Percentiles rank a stretch among this genome's conserved stretches.
Conservation (phyloP, 768 basidiomycete genomes). For the Clavaria fumosa region DNA sequence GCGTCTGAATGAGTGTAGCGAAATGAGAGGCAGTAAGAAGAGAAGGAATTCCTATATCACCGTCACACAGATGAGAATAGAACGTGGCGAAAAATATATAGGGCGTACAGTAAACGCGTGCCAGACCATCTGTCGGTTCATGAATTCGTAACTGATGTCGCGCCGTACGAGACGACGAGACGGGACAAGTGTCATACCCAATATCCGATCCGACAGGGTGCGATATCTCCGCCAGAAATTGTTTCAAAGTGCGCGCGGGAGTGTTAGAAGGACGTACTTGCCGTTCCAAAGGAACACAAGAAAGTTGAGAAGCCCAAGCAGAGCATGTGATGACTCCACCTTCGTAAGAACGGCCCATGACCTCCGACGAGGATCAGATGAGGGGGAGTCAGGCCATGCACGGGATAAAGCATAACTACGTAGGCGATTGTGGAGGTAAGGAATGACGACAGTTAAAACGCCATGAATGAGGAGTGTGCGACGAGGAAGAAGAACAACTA, state of each 20-base stretch:
- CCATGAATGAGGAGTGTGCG: constrained; percentile 51
- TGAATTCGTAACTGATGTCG: constrained; percentile 94
- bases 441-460: constrained; percentile 53
- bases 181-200: constrained; percentile 62
- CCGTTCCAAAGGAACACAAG: constrained; percentile 77
- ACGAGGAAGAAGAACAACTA: constrained; percentile 54
- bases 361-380: constrained; percentile 55
- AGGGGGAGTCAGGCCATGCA: constrained; percentile 87
- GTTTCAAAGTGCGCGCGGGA: not conserved
- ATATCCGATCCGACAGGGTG: constrained; percentile 63
- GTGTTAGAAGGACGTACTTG: constrained; percentile 31
- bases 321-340: constrained; percentile 50
- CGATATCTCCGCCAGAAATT: constrained; percentile 46
- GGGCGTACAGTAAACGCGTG: constrained; percentile 83
- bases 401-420: constrained; percentile 61
- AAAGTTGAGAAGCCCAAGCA: constrained; percentile 60
- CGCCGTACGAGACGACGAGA: constrained; percentile 52
- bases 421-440: constrained; percentile 66
- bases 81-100: not conserved
- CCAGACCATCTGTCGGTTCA: constrained; percentile 99
- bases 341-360: constrained; percentile 56
- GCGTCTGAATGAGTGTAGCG: constrained; percentile 47
- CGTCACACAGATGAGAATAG: not conserved
- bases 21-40: constrained; percentile 79
- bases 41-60: constrained; percentile 76